Evolutionary conservation across 2,329 filamentous ascomycete genomes (phyloP).

Genomic region (Lachnellula arida): DNA sequence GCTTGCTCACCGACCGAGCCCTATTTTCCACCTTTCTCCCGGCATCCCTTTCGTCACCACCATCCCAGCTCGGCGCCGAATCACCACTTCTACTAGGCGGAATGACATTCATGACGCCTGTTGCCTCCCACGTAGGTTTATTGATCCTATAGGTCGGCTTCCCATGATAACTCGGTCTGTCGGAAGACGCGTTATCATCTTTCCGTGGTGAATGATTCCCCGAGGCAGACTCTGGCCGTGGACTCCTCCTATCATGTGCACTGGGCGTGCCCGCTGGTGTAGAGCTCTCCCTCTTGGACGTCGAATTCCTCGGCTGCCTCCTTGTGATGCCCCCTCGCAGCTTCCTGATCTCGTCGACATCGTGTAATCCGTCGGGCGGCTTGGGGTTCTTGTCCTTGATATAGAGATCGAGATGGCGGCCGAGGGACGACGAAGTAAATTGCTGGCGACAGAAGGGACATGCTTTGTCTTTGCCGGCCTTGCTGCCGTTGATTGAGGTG

Average conservation of each 20-base stretch:
- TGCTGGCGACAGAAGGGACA: slow-evolving; percentile 85
- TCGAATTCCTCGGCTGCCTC: slow-evolving; percentile 68
- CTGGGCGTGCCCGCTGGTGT: slow-evolving; percentile 51
- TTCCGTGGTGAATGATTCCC: slow-evolving; percentile 34
- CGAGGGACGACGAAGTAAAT: slow-evolving; percentile 91
- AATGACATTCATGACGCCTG: slow-evolving; percentile 74
- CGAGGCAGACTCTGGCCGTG: slow-evolving; percentile 29
- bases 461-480: slow-evolving; percentile 66
- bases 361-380: slow-evolving; percentile 77
- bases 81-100: slow-evolving; percentile 47
- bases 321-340: slow-evolving; percentile 82
- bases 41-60: slow-evolving; percentile 31
- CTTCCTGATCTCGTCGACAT: slow-evolving; percentile 83
- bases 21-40: slow-evolving; percentile 30
- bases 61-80: slow-evolving; percentile 34
- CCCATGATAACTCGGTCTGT: slow-evolving; percentile 37
- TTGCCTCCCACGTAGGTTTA: slow-evolving; percentile 66
- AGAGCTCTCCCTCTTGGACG: slow-evolving; percentile 49
- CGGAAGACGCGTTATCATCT: slow-evolving; percentile 28
- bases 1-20: slow-evolving; percentile 42
- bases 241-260: slow-evolving; percentile 33
- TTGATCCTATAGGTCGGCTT: slow-evolving; percentile 28
- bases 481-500: slow-evolving; percentile 29
- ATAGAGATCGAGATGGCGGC: slow-evolving; percentile 89
- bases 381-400: slow-evolving; percentile 93